Base-by-base conservation (phyloP, 305 asterid genomes). In the Solanum aculeatissimum region DNA sequence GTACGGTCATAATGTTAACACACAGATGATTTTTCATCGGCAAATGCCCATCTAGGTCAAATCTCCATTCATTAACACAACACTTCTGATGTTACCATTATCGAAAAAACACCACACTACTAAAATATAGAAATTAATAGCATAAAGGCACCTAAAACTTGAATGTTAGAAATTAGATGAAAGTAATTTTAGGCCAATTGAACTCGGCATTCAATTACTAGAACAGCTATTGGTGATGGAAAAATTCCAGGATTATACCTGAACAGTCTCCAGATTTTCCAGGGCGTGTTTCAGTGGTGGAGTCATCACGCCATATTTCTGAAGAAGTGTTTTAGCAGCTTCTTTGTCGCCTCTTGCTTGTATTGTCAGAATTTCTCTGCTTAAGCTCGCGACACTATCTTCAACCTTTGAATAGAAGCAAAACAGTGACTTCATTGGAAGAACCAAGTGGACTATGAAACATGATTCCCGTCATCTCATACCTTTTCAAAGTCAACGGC, bases 321-420 rank as follows among this genome's bases (percentile, higher is more conserved):
- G 85, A 66, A 95, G 96, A 87, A 97, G 92, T 27, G 86, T 29
- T 85, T 88, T 80, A 11, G 97, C 99, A 18, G 93, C 94, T 4
- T 79, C 87, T 89, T 95, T 94, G 91, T 95, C 97, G 0, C 99
- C 99, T 90, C 87, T 92, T 71, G 98, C 98, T 86, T 97, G 99
- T 80, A 95, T 85, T 7, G 97, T 92, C 47, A 97, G 97, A 69
- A 97, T 93, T 89, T 95, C 97, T 83, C 96, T 88, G 84, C 99
- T 97, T 75, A 97, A 89, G 91, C 93, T 91, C 90, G 93, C 95
- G 40, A 95, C 98, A 18, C 89, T 97, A 65, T 83, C 94, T 89
- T 93, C 98, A 78, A 95, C 95, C 99, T 96, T 84, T 62, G 19
- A 69, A 49, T 49, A 77, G 63, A 77, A 77, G 82, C 27, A 53